Conservation (phyloP, 208 protist species). For the Acanthamoeba triangularis region DNA sequence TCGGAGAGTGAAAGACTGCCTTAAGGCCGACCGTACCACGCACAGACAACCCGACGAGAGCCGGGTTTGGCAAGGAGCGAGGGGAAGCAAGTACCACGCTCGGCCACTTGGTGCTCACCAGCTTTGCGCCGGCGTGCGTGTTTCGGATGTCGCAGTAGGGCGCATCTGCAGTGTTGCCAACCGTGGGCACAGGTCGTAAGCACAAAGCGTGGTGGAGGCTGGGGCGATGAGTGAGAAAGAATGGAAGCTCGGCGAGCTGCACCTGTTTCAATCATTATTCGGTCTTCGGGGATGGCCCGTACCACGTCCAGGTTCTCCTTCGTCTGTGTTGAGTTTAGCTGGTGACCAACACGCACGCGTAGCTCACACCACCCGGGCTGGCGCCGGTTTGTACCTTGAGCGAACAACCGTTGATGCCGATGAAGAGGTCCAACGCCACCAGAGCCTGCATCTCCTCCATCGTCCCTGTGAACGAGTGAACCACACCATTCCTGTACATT, state of each 20-base stretch:
- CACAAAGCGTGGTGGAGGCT: too few relatives aligned
- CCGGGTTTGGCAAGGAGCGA: too few relatives aligned
- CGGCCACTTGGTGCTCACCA: slow-evolving; percentile 82
- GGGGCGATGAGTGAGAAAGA: too few relatives aligned
- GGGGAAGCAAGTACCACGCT: slow-evolving; percentile 59
- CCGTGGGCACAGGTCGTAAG: background rate
- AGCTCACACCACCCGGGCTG: background rate
- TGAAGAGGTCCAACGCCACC: slow-evolving; percentile 94
- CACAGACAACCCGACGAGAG: too few relatives aligned
- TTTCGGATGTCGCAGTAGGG: slow-evolving; percentile 96
- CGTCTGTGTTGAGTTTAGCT: slow-evolving; percentile 86
- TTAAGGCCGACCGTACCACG: too few relatives aligned
- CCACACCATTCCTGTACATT: slow-evolving; percentile 91
- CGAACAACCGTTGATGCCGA: slow-evolving; percentile 93
- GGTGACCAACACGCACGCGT: background rate
- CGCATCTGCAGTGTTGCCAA: slow-evolving; percentile 87
- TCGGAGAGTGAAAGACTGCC: background rate
- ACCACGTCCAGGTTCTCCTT: slow-evolving; percentile 94
- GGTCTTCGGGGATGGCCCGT: slow-evolving; percentile 92
- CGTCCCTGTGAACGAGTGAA: slow-evolving; percentile 97
- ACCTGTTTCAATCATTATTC: slow-evolving; percentile 96
- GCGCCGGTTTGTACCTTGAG: background rate
- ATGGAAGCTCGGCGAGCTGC: too few relatives aligned
- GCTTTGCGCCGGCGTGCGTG: slow-evolving; percentile 94
- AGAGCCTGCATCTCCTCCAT: slow-evolving; percentile 91